Evolutionary conservation across 352 stramenopile species (phyloP).

Genomic region (Plasmopara muralis): DNA sequence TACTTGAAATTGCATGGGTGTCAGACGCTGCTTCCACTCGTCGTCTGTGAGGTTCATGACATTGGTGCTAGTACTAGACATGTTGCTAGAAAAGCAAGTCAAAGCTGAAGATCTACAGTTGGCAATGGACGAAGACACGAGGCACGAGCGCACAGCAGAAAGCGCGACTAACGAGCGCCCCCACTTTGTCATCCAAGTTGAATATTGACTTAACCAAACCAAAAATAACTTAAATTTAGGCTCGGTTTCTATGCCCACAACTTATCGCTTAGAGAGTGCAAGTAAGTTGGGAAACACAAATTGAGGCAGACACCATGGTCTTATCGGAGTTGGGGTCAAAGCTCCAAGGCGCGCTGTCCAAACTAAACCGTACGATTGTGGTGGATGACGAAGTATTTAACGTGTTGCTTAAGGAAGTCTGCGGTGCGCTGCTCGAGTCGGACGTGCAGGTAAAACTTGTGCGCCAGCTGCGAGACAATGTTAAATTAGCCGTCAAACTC

Average conservation of each 20-base stretch:
- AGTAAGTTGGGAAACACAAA: not conserved
- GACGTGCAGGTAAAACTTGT: slow-evolving; percentile 89
- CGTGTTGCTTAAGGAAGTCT: slow-evolving; percentile 88
- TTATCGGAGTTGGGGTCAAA: slow-evolving; percentile 84
- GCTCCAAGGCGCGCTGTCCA: slow-evolving; percentile 79
- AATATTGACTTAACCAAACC: slow-evolving; percentile 15
- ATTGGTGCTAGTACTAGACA: slow-evolving; percentile 32
- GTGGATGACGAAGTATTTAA: slow-evolving; percentile 90
- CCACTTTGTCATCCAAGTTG: slow-evolving; percentile 21
- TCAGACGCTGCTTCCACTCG: slow-evolving; percentile 81
- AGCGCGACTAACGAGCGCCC: slow-evolving; percentile 20
- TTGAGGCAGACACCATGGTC: slow-evolving; percentile 54
- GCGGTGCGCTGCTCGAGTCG: slow-evolving; percentile 81
- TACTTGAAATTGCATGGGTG: slow-evolving; percentile 75
- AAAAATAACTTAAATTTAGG: slow-evolving; percentile 7
- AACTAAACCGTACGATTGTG: slow-evolving; percentile 82
- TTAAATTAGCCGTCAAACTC: slow-evolving; percentile 84
- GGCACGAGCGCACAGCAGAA: slow-evolving; percentile 7
- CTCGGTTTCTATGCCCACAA: not conserved
- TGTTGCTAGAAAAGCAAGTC: slow-evolving; percentile 21
- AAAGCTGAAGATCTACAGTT: slow-evolving; percentile 4
- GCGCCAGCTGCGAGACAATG: slow-evolving; percentile 82
- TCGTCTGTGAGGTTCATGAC: slow-evolving; percentile 45
- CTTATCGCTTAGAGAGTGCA: not conserved
- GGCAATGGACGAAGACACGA: slow-evolving; percentile 1